Evolutionary conservation across 2,329 filamentous ascomycete species (phyloP), one percentile per base, ranked within the genome.

Genomic region (Alternaria sp.): DNA sequence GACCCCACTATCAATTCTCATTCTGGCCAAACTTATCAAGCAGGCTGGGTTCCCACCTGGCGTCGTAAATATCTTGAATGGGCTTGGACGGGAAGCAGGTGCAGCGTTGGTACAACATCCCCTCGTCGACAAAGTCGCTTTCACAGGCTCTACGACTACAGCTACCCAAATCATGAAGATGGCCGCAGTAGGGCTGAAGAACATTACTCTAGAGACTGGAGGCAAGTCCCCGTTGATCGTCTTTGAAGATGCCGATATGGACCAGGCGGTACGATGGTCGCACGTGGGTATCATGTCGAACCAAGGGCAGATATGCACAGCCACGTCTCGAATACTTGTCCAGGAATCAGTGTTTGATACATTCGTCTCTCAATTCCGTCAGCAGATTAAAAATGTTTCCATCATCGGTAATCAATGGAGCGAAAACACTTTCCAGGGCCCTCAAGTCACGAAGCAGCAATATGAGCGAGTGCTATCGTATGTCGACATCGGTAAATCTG

Each of bases 41-140:
- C 72, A 81, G 20, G 81, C 87, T 74, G 90, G 90, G 54, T 86
- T 89, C 75, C 86, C 86, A 85, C 10, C 58, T 25, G 58, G 58
- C 12, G 53, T 60, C 14, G 53, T 60, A 18, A 57, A 60, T 14
- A 52, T 90, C 7, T 70, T 89, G 1, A 86, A 85, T 46, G 88
- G 87, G 57, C 87, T 90, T 10, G 87, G 67, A 85, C 83, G 0
- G 85, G 85, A 16, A 85, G 85, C 41, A 87, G 87, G 65, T 84
- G 85, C 86, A 0, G 83, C 81, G 80, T 82, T 93, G 12, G 88
- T 87, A 1, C 82, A 84, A 36, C 91, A 93, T 72, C 79, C 86
- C 20, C 83, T 84, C 22, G 83, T 94, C 20, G 88, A 92, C 73
- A 93, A 93, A 81, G 82, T 94, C 57, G 89, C 90, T 0, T 94